Evolutionary conservation across 2,329 filamentous ascomycete genomes (phyloP), one percentile per base, ranked within the genome.

Genomic region (Ustulina deusta): DNA sequence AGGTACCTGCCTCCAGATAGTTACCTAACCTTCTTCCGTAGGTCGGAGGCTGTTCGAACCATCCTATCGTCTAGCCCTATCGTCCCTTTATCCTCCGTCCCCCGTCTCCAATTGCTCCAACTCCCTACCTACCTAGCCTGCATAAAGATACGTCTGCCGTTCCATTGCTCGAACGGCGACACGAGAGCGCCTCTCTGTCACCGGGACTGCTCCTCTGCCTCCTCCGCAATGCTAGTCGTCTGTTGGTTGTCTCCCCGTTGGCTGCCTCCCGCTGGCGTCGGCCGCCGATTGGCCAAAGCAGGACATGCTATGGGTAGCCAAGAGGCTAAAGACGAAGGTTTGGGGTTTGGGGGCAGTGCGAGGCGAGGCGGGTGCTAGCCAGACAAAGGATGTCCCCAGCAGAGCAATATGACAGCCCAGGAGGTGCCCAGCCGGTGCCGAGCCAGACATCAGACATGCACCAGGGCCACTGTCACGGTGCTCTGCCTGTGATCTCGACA

Each of bases 161-260:
- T 42, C 54, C 42, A 51, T 48, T 54, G 27, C 22, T 20, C n/a
- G 6, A 25, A 65, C 22, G 36, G 22, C 48, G 32, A 63, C 56
- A 55, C 32, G 46, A 48, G n/a, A 27, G 20, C 46, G 22, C 25
- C 32, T 48, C 52, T 61, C 36, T 49, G 13, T 29, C 34, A 51
- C 42, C 10, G 27, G 20, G 29, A 11, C 34, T 27, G 36, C 36
- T 54, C 52, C 32, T 25, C 36, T 29, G 27, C 51, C 15, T 40
- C 22, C 32, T 57, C 42, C 22, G 25, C 20, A 32, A 20, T 36
- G 25, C 48, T 52, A 20, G n/a, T 17, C 3, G 34, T 51, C 20
- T 13, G 52, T 68, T 54, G 66, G 66, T 34, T 68, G 62, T 57
- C 62, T 68, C 57, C 62, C 52, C n/a, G n/a, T n/a, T n/a, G 66